These are phyloP conservation scores for Fusarium sp. DNA, from an alignment of 2,329 filamentous ascomycete species.

Conservation along the genomic window DNA sequence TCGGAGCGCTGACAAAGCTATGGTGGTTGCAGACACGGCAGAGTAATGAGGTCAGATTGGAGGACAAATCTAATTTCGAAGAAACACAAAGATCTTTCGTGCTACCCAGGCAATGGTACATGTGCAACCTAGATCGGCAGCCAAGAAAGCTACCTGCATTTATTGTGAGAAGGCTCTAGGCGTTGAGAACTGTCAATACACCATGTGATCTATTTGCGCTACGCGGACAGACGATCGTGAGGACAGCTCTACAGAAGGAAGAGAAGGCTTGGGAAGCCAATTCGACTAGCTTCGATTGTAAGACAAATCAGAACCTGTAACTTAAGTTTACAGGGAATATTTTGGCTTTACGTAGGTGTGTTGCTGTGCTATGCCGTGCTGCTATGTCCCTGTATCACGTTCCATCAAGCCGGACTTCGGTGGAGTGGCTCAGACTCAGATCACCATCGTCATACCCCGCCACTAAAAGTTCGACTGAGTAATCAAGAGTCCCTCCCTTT, in stretches of 20 bases:
- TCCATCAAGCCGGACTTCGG: slow-evolving; percentile 42
- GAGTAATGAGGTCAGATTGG: slow-evolving; percentile 28
- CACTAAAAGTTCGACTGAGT: slow-evolving; percentile 30
- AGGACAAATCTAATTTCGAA: not conserved
- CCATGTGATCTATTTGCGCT: slow-evolving; percentile 2
- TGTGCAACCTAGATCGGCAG: slow-evolving; percentile 8
- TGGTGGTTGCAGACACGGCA: not conserved
- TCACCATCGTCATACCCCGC: slow-evolving; percentile 46
- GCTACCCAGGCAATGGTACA: not conserved
- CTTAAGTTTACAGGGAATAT: slow-evolving; percentile 24
- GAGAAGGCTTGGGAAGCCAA: not conserved
- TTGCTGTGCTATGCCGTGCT: not conserved
- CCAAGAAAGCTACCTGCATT: not conserved
- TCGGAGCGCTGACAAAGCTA: slow-evolving; percentile 36
- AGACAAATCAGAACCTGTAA: slow-evolving; percentile 10
- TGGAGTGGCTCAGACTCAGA: slow-evolving; percentile 43
- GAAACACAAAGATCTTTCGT: not conserved
- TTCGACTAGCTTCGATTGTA: slow-evolving; percentile 2
- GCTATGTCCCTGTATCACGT: slow-evolving; percentile 30
- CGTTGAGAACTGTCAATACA: not conserved
- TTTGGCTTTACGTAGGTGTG: not conserved
- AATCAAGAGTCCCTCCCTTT: slow-evolving; percentile 9
- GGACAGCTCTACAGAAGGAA: not conserved
- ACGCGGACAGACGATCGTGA: slow-evolving; percentile 19
- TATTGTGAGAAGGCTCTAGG: not conserved